Conservation (phyloP, 2,329 filamentous ascomycete genomes). For the Curvularia sp. region DNA sequence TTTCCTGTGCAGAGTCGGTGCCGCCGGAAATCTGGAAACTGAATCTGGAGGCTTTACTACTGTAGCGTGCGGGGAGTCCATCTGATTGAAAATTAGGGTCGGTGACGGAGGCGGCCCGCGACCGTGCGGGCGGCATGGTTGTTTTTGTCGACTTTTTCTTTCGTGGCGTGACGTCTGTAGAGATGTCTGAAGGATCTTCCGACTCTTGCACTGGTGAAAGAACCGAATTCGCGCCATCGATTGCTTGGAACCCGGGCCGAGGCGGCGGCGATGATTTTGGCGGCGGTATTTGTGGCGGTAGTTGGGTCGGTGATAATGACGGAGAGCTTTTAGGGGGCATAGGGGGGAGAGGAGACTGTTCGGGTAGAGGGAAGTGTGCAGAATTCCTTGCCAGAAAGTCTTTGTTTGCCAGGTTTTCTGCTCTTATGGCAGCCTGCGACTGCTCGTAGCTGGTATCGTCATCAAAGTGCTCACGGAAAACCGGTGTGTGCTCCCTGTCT, state of each 20-base stretch:
- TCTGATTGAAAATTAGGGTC: constrained; percentile 47
- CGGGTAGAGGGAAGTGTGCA: constrained; percentile 38
- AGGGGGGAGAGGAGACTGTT: constrained; percentile 26
- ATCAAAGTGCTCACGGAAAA: constrained; percentile 68
- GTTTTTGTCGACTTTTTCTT: constrained; percentile 47
- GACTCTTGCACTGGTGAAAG: constrained; percentile 47
- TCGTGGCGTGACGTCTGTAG: constrained; percentile 37
- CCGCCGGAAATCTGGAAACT: constrained; percentile 82
- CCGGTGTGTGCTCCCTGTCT: constrained; percentile 60
- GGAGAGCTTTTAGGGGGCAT: constrained; percentile 27
- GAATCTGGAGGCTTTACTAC: constrained; percentile 77
- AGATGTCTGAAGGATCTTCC: constrained; percentile 33
- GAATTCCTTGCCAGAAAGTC: constrained; percentile 57
- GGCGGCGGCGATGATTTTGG: constrained; percentile 17
- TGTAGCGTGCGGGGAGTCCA: constrained; percentile 53
- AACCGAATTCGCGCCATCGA: constrained; percentile 33
- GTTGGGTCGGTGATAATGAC: neutral
- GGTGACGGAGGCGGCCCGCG: constrained; percentile 47
- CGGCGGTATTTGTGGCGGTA: constrained; percentile 18
- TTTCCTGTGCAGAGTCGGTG: constrained; percentile 69
- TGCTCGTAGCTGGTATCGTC: constrained; percentile 55
- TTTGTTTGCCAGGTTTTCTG: constrained; percentile 57
- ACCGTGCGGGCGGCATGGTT: constrained; percentile 45
- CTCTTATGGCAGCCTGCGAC: constrained; percentile 53
- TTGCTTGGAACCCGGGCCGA: constrained; percentile 27